Percentiles rank a stretch among this genome's conserved stretches.
Evolutionary conservation across 129 eudicot genomes (phyloP).

Genomic region (Pulicaria dysenterica): DNA sequence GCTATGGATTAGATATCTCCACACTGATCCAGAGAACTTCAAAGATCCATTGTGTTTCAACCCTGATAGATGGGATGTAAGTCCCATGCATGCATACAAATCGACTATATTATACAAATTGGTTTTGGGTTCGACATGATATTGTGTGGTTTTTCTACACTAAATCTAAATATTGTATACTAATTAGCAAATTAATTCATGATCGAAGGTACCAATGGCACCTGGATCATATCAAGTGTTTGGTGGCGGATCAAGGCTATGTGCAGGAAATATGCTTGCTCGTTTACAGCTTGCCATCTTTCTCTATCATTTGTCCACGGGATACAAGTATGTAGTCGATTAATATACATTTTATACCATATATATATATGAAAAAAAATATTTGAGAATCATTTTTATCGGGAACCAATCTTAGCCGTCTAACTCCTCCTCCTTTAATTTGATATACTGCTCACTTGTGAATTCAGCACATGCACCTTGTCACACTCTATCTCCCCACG

Average conservation of each 20-base stretch:
- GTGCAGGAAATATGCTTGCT: constrained; percentile 56
- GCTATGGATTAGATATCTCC: constrained; percentile 46
- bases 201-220: constrained; percentile 23
- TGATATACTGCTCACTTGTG: neutral
- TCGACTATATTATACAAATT: too few species aligned
- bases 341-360: neutral
- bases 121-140: too few species aligned
- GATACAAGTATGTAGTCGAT: constrained; percentile 38
- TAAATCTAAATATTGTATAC: neutral
- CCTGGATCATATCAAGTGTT: constrained; percentile 46
- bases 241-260: constrained; percentile 49
- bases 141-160: neutral
- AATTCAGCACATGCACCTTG: too few species aligned
- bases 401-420: too few species aligned
- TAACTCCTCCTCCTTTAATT: too few species aligned
- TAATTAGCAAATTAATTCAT: too few species aligned
- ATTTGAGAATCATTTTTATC: too few species aligned
- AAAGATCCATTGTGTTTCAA: constrained; percentile 49
- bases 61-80: constrained; percentile 64
- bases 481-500: too few species aligned
- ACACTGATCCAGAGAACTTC: constrained; percentile 51
- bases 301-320: constrained; percentile 44
- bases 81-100: constrained; percentile 1
- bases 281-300: constrained; percentile 52
- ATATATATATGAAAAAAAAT: too few species aligned